phyloP scores from a whole-genome alignment of 352 stramenopile genomes.

The Phytophthora tentaculata region DNA sequence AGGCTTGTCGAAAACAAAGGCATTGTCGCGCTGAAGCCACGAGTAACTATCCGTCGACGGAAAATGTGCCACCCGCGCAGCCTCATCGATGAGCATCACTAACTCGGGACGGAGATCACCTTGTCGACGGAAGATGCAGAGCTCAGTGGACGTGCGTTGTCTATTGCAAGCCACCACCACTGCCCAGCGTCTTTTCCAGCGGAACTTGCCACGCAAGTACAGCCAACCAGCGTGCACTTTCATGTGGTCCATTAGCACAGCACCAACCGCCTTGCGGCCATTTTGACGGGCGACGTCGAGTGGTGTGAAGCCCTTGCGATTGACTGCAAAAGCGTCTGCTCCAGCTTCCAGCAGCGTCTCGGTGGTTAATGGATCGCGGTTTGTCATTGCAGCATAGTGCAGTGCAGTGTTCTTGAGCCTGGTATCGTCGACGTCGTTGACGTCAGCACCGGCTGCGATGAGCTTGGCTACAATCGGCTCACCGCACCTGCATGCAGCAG shows the following conservation, averaged over 20 bases:
- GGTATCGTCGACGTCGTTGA: conserved; percentile 48
- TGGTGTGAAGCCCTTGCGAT: conserved; percentile 60
- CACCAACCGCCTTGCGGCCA: conserved; percentile 45
- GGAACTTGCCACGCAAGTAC: conserved; percentile 47
- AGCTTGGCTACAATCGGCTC: conserved; percentile 51
- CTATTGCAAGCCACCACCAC: conserved; percentile 65
- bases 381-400: conserved; percentile 61
- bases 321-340: conserved; percentile 58
- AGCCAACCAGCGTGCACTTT: conserved; percentile 68
- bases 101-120: conserved; percentile 31
- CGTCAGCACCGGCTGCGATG: conserved; percentile 55
- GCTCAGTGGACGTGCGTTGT: conserved; percentile 53
- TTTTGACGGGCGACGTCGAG: conserved; percentile 70
- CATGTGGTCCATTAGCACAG: conserved; percentile 55
- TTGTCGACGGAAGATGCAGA: conserved; percentile 57
- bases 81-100: conserved; percentile 51
- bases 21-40: conserved; percentile 48
- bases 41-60: conserved; percentile 35
- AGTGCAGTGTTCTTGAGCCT: conserved; percentile 62
- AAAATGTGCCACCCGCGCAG: conserved; percentile 34
- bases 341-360: conserved; percentile 62
- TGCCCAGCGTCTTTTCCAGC: conserved; percentile 70
- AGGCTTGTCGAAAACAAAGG: conserved; percentile 53
- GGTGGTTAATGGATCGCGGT: conserved; percentile 43
- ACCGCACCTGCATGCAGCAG: conserved; percentile 50